A percentile compares a stretch with the other conserved stretches of the same genome.
Conservation (phyloP, 2,329 filamentous ascomycete genomes). For the Penicillium sp. region DNA sequence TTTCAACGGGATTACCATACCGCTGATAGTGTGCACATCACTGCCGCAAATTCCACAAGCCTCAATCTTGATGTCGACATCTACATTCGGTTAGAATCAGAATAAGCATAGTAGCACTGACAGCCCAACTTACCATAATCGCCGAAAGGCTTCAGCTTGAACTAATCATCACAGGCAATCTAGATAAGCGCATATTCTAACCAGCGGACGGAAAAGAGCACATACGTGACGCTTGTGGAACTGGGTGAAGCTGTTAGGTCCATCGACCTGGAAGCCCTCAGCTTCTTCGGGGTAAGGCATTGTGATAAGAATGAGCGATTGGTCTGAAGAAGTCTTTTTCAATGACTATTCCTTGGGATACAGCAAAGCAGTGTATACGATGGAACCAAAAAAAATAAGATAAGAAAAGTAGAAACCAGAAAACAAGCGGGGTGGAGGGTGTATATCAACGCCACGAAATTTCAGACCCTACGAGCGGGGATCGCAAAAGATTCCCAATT, state of each 20-base stretch:
- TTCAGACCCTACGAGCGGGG: not conserved
- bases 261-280: slow-evolving; percentile 54
- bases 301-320: slow-evolving; percentile 17
- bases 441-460: slow-evolving; percentile 14
- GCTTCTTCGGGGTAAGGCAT: slow-evolving; percentile 50
- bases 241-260: slow-evolving; percentile 64
- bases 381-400: not conserved
- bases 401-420: not conserved
- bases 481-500: not conserved
- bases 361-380: not conserved
- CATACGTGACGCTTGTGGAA: slow-evolving; percentile 59
- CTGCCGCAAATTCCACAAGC: slow-evolving; percentile 74
- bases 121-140: slow-evolving; percentile 54
- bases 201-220: not conserved
- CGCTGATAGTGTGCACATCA: slow-evolving; percentile 68
- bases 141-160: slow-evolving; percentile 80
- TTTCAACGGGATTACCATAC: slow-evolving; percentile 14
- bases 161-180: slow-evolving; percentile 49
- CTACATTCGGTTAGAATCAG: slow-evolving; percentile 35
- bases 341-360: not conserved
- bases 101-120: not conserved
- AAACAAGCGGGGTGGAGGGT: slow-evolving; percentile 4
- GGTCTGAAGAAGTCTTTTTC: not conserved
- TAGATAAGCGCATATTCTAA: not conserved
- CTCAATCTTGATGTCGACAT: slow-evolving; percentile 85